Evolutionary conservation across 1,284 basidiomycete species (phyloP).

Genomic region (Ganoderma lucidum): DNA sequence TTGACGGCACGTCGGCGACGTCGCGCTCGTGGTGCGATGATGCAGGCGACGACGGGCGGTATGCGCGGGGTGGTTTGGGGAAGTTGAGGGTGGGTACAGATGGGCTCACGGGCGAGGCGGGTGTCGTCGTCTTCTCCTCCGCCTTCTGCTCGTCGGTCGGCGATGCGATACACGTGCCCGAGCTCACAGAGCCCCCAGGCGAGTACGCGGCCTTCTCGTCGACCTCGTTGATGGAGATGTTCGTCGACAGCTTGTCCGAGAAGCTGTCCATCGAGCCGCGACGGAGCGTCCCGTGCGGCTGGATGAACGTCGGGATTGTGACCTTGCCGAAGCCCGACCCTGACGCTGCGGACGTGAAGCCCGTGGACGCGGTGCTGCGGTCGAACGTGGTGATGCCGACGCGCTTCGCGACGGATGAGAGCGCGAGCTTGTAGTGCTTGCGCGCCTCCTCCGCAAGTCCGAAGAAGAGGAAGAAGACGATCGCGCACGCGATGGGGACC

Average conservation of each 20-base stretch:
- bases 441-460: conserved; percentile 74
- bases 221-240: conserved; percentile 38
- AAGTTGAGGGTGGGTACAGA: conserved; percentile 24
- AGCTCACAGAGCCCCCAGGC: conserved; percentile 33
- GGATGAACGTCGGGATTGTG: conserved; percentile 44
- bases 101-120: conserved; percentile 13
- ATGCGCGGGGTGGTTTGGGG: conserved; percentile 27
- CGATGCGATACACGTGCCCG: conserved; percentile 36
- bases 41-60: conserved; percentile 12
- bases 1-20: conserved; percentile 35
- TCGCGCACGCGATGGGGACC: conserved; percentile 36
- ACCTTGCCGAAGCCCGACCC: conserved; percentile 38
- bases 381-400: conserved; percentile 35
- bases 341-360: conserved; percentile 43
- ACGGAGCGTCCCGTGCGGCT: conserved; percentile 34
- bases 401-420: conserved; percentile 54
- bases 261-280: conserved; percentile 41
- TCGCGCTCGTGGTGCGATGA: conserved; percentile 11
- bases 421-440: conserved; percentile 59
- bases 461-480: conserved; percentile 71
- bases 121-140: conserved; percentile 7
- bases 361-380: conserved; percentile 28
- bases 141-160: conserved; percentile 31
- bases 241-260: conserved; percentile 42
- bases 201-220: conserved; percentile 38